phyloP scores from a whole-genome alignment of 495 filamentous ascomycete species.

The Talaromyces thailandensis region DNA sequence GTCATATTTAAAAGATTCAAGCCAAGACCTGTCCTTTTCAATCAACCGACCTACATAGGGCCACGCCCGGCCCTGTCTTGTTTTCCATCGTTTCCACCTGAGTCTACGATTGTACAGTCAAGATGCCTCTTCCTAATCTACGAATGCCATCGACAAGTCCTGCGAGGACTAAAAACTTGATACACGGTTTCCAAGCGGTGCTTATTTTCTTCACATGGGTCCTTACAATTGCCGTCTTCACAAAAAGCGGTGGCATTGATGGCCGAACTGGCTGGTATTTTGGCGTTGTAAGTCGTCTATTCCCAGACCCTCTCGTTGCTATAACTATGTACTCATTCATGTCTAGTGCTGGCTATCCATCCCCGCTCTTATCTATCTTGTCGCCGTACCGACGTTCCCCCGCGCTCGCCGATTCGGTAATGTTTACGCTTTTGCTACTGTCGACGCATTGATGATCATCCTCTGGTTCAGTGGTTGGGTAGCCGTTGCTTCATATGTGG shows the following conservation, averaged over 20 bases:
- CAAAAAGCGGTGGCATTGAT: conserved; percentile 51
- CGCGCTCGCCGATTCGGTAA: conserved; percentile 71
- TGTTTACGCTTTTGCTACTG: conserved; percentile 67
- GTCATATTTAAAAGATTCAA: not conserved
- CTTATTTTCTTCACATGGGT: conserved; percentile 63
- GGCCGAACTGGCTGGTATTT: conserved; percentile 69
- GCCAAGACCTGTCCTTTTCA: not conserved
- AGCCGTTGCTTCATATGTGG: conserved; percentile 62
- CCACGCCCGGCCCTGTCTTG: not conserved
- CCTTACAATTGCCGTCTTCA: conserved; percentile 66
- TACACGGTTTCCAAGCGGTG: conserved; percentile 51
- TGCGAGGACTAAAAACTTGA: conserved; percentile 36
- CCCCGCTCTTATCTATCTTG: conserved; percentile 74
- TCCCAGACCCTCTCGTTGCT: not conserved
- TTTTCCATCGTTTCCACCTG: not conserved
- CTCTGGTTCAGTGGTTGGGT: conserved; percentile 84
- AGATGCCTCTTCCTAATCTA: conserved; percentile 13
- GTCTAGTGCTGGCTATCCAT: conserved; percentile 75
- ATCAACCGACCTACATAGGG: not conserved
- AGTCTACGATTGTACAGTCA: conserved; percentile 5
- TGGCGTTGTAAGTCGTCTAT: conserved; percentile 48
- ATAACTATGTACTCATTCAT: not conserved
- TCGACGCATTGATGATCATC: conserved; percentile 65
- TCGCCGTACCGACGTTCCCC: conserved; percentile 76
- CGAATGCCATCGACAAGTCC: conserved; percentile 27